These are phyloP conservation scores for Williopsis jadinii DNA, from an alignment of 1,139 yeast genomes.

Conservation along the genomic window DNA sequence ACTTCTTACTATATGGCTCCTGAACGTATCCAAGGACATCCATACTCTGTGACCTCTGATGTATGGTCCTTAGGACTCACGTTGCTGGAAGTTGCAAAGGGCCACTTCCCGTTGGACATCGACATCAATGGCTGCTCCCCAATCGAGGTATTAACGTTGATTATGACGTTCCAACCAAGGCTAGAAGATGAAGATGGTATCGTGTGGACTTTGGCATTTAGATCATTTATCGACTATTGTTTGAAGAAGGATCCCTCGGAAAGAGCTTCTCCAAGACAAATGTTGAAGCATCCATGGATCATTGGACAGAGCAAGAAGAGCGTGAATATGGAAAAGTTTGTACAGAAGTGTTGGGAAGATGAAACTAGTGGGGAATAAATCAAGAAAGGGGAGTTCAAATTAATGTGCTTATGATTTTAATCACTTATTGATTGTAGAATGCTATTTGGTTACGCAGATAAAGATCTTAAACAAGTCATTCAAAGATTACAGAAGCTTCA, in stretches of 20 bases:
- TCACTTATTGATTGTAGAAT: too few relatives aligned
- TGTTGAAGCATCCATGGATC: slow-evolving; percentile 91
- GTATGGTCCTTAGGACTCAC: slow-evolving; percentile 96
- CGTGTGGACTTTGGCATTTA: slow-evolving; percentile 75
- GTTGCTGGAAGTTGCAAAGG: slow-evolving; percentile 84
- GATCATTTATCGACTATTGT: slow-evolving; percentile 76
- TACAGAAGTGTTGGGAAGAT: slow-evolving; percentile 67
- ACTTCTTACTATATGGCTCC: slow-evolving; percentile 99
- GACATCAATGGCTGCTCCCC: slow-evolving; percentile 49
- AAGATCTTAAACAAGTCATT: too few relatives aligned
- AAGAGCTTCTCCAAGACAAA: slow-evolving; percentile 88
- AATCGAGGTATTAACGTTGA: slow-evolving; percentile 75
- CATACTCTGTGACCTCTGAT: slow-evolving; percentile 90
- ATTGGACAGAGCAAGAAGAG: slow-evolving; percentile 59
- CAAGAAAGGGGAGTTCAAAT: too few relatives aligned
- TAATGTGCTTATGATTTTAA: too few relatives aligned
- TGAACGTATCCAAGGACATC: slow-evolving; percentile 90
- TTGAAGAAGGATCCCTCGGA: slow-evolving; percentile 71
- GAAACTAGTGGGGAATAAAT: background rate
- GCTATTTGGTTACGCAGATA: too few relatives aligned
- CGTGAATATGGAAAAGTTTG: slow-evolving; percentile 85
- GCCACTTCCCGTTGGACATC: slow-evolving; percentile 64
- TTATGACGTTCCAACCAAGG: slow-evolving; percentile 75
- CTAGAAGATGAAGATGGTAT: slow-evolving; percentile 80
- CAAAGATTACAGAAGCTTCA: too few relatives aligned